Evolutionary conservation across 192 early-diverging fungal species (phyloP).

Genomic region (Entomortierella beljakovae): DNA sequence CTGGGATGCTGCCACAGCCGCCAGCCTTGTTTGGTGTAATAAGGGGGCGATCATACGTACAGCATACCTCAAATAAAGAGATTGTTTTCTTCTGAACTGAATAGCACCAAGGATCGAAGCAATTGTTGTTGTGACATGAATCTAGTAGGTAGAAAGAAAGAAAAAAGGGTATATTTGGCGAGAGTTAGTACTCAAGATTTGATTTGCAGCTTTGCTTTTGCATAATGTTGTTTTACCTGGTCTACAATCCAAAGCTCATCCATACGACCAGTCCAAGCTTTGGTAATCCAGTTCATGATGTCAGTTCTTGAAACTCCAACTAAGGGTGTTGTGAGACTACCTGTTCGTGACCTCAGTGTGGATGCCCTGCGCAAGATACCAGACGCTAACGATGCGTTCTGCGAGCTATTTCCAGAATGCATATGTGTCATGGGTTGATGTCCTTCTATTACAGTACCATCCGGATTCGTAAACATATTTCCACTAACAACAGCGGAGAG

Average conservation of each 20-base stretch:
- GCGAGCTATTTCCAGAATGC: slow-evolving; percentile 18
- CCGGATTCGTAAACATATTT: slow-evolving; percentile 29
- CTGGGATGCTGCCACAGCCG: slow-evolving; percentile 40
- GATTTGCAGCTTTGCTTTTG: neutral
- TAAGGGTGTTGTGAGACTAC: slow-evolving; percentile 19
- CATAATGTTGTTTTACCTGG: slow-evolving; percentile 17
- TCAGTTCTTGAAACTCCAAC: slow-evolving; percentile 41
- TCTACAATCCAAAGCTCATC: slow-evolving; percentile 52
- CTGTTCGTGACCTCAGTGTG: slow-evolving; percentile 37
- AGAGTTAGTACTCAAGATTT: neutral
- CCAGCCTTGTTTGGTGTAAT: slow-evolving; percentile 51
- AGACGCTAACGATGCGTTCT: slow-evolving; percentile 16
- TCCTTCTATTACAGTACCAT: neutral
- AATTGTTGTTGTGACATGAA: slow-evolving; percentile 63
- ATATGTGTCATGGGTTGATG: slow-evolving; percentile 37
- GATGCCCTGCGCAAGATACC: slow-evolving; percentile 42
- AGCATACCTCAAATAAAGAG: slow-evolving; percentile 77
- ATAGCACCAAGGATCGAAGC: slow-evolving; percentile 69
- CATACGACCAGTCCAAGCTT: slow-evolving; percentile 43
- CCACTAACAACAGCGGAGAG: slow-evolving; percentile 47
- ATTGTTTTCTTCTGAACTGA: slow-evolving; percentile 72
- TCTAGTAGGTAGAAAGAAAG: slow-evolving; percentile 24
- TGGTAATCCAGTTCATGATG: slow-evolving; percentile 46
- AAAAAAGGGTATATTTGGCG: neutral
- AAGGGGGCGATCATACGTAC: slow-evolving; percentile 57